Base-by-base conservation (phyloP, 495 filamentous ascomycete genomes). In the Lasiosphaeria hispida region DNA sequence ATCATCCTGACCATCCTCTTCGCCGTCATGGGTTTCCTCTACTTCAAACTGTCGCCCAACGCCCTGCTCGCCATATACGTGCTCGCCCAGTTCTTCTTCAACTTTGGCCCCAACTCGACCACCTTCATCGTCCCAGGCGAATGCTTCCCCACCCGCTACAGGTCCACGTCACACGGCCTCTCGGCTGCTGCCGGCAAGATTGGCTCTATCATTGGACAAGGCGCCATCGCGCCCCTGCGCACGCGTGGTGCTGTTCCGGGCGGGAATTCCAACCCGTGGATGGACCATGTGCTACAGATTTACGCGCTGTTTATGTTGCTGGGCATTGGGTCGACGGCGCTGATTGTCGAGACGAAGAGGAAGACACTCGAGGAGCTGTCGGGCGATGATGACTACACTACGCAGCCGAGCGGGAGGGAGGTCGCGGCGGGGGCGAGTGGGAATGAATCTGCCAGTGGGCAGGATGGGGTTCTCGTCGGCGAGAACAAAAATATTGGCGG, bases 71-170 rank as follows among this genome's bases (percentile, higher is more conserved):
- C 77, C n/a, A 80, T 91, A 55, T 94, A 93, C 66, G 80, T 93
- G 15, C 72, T 94, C 3, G 85, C 86, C n/a, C 87, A 93, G 62
- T 89, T 90, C 76, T 92, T 77, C 64, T 77, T 79, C 69, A 78
- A 78, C 64, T 77, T 90, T 58, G 86, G 91, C 1, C 92, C 92
- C 51, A 96, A 96, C 72, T 79, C 89, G 1, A 96, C 89, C 17
- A 96, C 91, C 35, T 96, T 96, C 76, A 87, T 96, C 64, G 86
- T 96, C 0, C 91, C 92, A 9, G 91, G 90, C 17, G 92, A 96
- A 69, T 87, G 85, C 63, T 96, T 94, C 76, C 92, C 91, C 0
- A 96, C 92, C 4, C 85, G 91, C 42, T 94, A 93, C 67, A 82
- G 92, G 3, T 88, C 86, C 8, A 90, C 89, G 34, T 88, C 87